phyloP scores from a whole-genome alignment of 1,284 basidiomycete genomes.

The Naganishia albida region DNA sequence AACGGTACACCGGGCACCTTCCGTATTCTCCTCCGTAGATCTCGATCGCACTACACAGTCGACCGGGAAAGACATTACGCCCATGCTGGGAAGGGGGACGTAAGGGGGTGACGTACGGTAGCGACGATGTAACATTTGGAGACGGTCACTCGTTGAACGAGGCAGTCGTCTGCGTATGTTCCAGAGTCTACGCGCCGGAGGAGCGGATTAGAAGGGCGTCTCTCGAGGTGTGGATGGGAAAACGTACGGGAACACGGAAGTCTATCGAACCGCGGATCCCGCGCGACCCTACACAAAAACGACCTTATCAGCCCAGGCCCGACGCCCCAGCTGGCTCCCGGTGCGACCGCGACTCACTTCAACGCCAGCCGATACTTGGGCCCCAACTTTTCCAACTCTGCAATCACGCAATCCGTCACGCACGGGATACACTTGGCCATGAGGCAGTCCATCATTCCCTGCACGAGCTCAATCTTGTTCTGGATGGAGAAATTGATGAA shows the following conservation, averaged over 20 bases:
- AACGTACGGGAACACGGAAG: conserved; percentile 72
- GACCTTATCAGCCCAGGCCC: neutral
- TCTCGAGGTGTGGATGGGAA: neutral
- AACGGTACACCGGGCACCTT: conserved; percentile 91
- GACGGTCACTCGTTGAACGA: conserved; percentile 89
- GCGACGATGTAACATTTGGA: conserved; percentile 98
- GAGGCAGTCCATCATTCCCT: conserved; percentile 99
- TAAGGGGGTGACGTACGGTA: conserved; percentile 58
- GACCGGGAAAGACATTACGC: conserved; percentile 3
- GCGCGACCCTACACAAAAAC: conserved; percentile 72
- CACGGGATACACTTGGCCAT: conserved; percentile 99
- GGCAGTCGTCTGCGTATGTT: conserved; percentile 97
- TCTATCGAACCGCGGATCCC: conserved; percentile 95
- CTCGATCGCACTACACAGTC: conserved; percentile 86
- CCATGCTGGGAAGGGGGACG: neutral
- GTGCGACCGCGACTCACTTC: conserved; percentile 58
- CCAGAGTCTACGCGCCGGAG: conserved; percentile 63
- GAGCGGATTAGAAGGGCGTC: neutral
- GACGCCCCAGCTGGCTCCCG: neutral
- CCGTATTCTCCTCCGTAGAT: conserved; percentile 84
- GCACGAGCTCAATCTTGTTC: conserved; percentile 94
- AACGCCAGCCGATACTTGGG: conserved; percentile 93
- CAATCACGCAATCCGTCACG: conserved; percentile 97
- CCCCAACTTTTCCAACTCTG: conserved; percentile 95
- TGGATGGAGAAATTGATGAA: conserved; percentile 99